Percentiles rank a stretch among this genome's conserved stretches.
Evolutionary conservation across 1,139 yeast genomes (phyloP).

Genomic region (Magnusiomyces fungicola): DNA sequence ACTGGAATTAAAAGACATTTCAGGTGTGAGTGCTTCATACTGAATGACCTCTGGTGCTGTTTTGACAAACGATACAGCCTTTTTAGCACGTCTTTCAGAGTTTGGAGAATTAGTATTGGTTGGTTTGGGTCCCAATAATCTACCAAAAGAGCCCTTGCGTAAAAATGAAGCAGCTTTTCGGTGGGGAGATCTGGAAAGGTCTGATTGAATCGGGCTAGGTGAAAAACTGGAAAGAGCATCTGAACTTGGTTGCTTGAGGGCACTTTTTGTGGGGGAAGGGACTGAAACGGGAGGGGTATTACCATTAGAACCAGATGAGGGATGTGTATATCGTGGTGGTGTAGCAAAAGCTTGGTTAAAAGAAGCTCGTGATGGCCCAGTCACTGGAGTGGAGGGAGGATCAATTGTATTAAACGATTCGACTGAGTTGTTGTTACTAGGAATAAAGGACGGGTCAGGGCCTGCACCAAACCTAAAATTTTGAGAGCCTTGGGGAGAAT

Average conservation of each 20-base stretch:
- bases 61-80: slow-evolving; percentile 32
- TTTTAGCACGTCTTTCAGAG: slow-evolving; percentile 20
- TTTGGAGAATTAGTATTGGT: slow-evolving; percentile 16
- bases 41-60: slow-evolving; percentile 36
- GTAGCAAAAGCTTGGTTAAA: neutral
- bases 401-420: too few relatives aligned
- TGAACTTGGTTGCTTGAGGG: slow-evolving; percentile 1
- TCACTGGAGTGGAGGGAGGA: neutral
- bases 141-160: slow-evolving; percentile 25
- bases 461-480: too few relatives aligned
- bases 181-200: slow-evolving; percentile 5
- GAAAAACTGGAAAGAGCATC: neutral
- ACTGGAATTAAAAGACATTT: slow-evolving; percentile 29
- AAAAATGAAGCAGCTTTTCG: slow-evolving; percentile 20
- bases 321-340: neutral
- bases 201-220: neutral
- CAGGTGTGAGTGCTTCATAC: slow-evolving; percentile 38
- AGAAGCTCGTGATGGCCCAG: neutral
- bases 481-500: too few relatives aligned
- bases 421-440: too few relatives aligned
- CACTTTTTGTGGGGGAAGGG: neutral
- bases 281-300: too few relatives aligned
- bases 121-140: slow-evolving; percentile 30
- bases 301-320: neutral
- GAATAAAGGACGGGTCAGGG: too few relatives aligned